These are phyloP conservation scores for Fagopyrum esculentum DNA, from an alignment of 148 eudicot genomes.

Conservation along the genomic window DNA sequence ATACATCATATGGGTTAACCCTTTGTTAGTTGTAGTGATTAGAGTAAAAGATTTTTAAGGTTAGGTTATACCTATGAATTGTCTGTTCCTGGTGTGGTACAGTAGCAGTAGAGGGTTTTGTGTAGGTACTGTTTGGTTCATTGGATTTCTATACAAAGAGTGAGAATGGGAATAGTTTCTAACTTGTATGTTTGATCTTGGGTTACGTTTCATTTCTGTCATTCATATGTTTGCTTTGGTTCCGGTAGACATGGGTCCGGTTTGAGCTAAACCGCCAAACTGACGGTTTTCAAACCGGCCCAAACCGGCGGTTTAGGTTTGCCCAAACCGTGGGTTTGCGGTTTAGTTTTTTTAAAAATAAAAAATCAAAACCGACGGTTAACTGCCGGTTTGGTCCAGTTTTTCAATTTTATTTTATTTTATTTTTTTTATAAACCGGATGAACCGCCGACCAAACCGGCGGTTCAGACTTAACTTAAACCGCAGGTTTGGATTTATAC, in stretches of 20 bases:
- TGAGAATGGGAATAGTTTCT: background rate
- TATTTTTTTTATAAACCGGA: no score
- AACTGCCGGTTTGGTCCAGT: no score
- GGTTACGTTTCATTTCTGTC: background rate
- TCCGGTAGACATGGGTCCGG: background rate
- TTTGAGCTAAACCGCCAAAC: no score
- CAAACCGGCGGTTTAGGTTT: no score
- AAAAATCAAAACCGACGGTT: no score
- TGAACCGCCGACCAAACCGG: no score
- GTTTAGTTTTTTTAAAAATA: no score
- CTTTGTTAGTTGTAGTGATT: background rate
- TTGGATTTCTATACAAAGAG: slow-evolving; percentile 9
- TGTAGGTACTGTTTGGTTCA: slow-evolving; percentile 4
- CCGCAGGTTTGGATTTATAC: no score
- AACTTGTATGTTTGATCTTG: background rate
- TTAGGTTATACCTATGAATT: slow-evolving; percentile 4
- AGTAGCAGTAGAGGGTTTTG: slow-evolving; percentile 8
- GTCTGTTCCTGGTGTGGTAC: slow-evolving; percentile 5
- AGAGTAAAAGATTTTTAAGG: background rate
- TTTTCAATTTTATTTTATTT: no score
- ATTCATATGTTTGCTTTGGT: background rate
- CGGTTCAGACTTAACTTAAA: no score
- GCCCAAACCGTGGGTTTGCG: no score
- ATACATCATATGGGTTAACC: background rate
- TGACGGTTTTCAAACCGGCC: no score